Conservation (phyloP, 345 rosid species). For the Eucalyptus tenuipes region DNA sequence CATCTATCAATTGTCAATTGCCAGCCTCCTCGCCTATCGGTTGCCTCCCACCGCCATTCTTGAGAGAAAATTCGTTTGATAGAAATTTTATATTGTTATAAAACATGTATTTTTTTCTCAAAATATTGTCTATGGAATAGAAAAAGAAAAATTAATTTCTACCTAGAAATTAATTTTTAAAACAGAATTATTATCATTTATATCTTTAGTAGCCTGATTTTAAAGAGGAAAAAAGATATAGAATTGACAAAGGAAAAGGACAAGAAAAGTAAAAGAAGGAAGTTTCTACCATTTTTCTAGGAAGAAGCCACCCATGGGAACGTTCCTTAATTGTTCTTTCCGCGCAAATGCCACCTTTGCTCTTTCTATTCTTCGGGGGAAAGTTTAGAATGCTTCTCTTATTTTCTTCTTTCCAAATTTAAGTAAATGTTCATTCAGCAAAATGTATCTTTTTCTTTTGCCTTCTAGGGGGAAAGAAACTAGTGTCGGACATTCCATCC, state of each 20-base stretch:
- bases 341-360: not conserved
- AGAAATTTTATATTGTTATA: rapidly evolving
- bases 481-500: not conserved
- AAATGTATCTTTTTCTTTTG: not conserved
- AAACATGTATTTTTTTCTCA: too few relatives aligned
- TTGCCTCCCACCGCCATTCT: rapidly evolving
- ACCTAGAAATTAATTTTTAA: too few relatives aligned
- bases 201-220: rapidly evolving
- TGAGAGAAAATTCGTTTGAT: rapidly evolving
- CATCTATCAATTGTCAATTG: rapidly evolving
- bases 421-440: not conserved
- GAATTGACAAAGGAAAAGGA: not conserved
- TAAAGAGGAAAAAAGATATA: not conserved
- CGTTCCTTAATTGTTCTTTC: not conserved
- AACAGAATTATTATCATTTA: too few relatives aligned
- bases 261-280: not conserved
- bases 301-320: not conserved
- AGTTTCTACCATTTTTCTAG: not conserved
- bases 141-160: too few relatives aligned
- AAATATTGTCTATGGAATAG: rapidly evolving
- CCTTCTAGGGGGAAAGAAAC: not conserved
- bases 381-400: not conserved
- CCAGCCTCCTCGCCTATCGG: too few relatives aligned
- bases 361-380: not conserved
- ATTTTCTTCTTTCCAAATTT: not conserved